Evolutionary conservation across 495 filamentous ascomycete genomes (phyloP).

Genomic region (Cercophora scortea): DNA sequence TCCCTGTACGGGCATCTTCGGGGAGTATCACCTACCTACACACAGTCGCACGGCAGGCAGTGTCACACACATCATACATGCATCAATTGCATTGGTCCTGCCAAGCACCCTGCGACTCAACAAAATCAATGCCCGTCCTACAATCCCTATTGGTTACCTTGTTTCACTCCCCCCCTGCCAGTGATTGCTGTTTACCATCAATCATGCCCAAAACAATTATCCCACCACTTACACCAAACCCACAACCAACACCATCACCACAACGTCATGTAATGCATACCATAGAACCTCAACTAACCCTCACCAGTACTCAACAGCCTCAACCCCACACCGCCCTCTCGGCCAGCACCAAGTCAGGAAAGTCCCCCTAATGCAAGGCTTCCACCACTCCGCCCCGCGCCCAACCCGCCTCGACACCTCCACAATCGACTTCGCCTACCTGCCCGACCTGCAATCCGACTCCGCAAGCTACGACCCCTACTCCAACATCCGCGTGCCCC

Average conservation of each 20-base stretch:
- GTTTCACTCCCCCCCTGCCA: too few relatives aligned
- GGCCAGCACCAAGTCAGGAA: slow-evolving; percentile 13
- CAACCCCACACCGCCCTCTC: slow-evolving; percentile 20
- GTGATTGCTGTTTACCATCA: too few relatives aligned
- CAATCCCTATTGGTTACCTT: too few relatives aligned
- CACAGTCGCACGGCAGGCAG: too few relatives aligned
- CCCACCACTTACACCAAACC: background rate
- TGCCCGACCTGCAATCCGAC: slow-evolving; percentile 25
- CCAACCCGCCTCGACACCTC: slow-evolving; percentile 13
- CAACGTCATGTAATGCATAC: background rate
- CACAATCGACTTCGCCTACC: slow-evolving; percentile 32
- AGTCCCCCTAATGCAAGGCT: slow-evolving; percentile 43
- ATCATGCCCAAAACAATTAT: background rate
- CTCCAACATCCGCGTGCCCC: slow-evolving; percentile 32
- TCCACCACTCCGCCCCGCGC: slow-evolving; percentile 32
- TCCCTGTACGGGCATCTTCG: too few relatives aligned
- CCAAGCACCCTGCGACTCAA: too few relatives aligned
- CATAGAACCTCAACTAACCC: background rate
- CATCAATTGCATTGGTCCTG: too few relatives aligned
- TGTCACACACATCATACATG: too few relatives aligned
- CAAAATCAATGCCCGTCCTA: too few relatives aligned
- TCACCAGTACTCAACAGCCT: slow-evolving; percentile 18
- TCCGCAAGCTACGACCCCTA: slow-evolving; percentile 23
- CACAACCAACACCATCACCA: background rate
- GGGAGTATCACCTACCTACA: too few relatives aligned